Evolutionary conservation across 2,329 filamentous ascomycete genomes (phyloP), one percentile per base, ranked within the genome.

Genomic region (Penicillium thymicola): DNA sequence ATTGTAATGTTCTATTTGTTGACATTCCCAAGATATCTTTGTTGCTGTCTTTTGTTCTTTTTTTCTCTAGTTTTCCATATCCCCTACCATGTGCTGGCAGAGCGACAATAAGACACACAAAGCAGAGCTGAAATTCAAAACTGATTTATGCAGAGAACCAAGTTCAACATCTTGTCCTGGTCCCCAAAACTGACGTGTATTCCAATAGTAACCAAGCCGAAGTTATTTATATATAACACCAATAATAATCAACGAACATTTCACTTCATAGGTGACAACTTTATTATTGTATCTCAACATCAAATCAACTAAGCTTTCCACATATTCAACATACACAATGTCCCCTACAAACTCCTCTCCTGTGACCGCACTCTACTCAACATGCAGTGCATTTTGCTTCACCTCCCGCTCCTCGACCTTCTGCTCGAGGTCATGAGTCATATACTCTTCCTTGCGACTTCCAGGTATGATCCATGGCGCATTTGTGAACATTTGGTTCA

Each of bases 401-500:
- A 80, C 76, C 66, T 80, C 76, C 44, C 85, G 81, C 68, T 85
- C 82, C 53, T 79, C 76, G 5, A 84, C 78, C 40, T 85, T 76
- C 34, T 80, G 77, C 73, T 88, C 84, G 38, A 89, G 67, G 67
- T 89, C 85, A 60, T 78, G 78, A 6, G 78, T 75, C 42, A 76
- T 69, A 66, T 81, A 86, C 30, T 81, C 76, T 43, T 75, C 70
- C 68, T 78, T 81, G 61, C 83, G 79, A 72, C 81, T 81, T 3
- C 80, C 79, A 2, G 84, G 81, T 8, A 89, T 81, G 64, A 89
- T 83, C 71, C 82, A 79, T 9, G 86, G 86, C 0, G 86, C 83
- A 65, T 87, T 78, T n/a, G 80, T 82, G 70, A 88, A 88, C 43
- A 88, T 76, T 55, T 82, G 81, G 62, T 86, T 84, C 85, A 88